Conservation (phyloP, 345 rosid species). For the Euphorbia lathyris region DNA sequence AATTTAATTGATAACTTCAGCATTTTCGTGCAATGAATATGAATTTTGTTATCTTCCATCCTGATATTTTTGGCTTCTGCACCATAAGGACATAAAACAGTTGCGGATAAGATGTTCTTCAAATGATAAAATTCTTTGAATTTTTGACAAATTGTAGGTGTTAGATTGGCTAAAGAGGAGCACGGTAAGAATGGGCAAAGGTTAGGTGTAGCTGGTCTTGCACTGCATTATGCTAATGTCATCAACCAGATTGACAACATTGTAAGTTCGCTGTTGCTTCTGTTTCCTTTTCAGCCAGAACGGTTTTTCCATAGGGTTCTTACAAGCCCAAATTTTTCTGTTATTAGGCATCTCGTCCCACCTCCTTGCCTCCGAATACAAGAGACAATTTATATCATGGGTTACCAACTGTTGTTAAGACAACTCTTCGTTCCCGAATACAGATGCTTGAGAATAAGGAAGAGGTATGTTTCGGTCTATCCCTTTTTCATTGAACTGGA, state of each 20-base stretch:
- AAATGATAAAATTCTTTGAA: neutral
- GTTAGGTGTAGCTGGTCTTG: slow-evolving; percentile 84
- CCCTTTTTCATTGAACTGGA: neutral
- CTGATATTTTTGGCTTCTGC: neutral
- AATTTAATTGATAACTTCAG: neutral
- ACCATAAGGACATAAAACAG: neutral
- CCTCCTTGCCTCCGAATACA: slow-evolving; percentile 58
- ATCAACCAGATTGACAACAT: slow-evolving; percentile 74
- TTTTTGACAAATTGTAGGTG: slow-evolving; percentile 28
- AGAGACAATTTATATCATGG: slow-evolving; percentile 68
- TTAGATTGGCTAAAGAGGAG: slow-evolving; percentile 19
- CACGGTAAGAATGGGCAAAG: slow-evolving; percentile 33
- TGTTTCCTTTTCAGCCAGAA: neutral
- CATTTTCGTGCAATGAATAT: neutral
- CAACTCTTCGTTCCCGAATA: slow-evolving; percentile 54
- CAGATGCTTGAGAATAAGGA: slow-evolving; percentile 48
- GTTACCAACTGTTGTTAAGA: slow-evolving; percentile 61
- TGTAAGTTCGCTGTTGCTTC: slow-evolving; percentile 40
- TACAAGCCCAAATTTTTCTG: neutral
- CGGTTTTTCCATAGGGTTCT: neutral
- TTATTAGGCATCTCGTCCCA: slow-evolving; percentile 67
- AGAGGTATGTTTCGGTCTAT: slow-evolving; percentile 47
- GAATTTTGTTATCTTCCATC: neutral
- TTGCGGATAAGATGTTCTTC: neutral
- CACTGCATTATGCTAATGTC: slow-evolving; percentile 79